Evolutionary conservation across 2,329 filamentous ascomycete species (phyloP), one percentile per base, ranked within the genome.

Genomic region (Cladosporium halotolerans): DNA sequence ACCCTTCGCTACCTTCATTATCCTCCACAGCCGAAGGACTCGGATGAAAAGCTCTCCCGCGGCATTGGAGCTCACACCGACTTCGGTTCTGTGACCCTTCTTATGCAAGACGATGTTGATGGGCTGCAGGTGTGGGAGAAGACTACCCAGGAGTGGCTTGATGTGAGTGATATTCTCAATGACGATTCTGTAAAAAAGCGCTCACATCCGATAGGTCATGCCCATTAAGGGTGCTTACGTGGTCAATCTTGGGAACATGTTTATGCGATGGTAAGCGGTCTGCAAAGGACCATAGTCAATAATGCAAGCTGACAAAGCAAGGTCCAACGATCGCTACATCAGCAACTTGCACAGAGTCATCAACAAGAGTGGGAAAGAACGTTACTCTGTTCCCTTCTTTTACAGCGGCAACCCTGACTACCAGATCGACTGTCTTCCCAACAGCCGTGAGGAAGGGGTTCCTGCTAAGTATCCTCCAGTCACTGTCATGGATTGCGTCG

Each of bases 341-440:
- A 78, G 74, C 60, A 79, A 73, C 45, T 63, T 79, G 3, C 80
- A 83, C 61, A 70, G 79, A 7, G 79, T 82, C 23, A 75, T 82
- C 57, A 81, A 81, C 67, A 70, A 70, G 41, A 74, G 72, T 2
- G 70, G 69, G 1, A 68, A 66, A 9, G 75, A 80, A 60, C 71
- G 80, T 36, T 82, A 80, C 61, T 79, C 75, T 6, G 69, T 82
- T n/a, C 77, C 79, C 0, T 76, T 81, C 48, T 82, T 81, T 63
- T 76, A 80, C 52, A 76, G 77, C 52, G 78, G 78, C 4, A 79
- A 80, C 64, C 67, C 76, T 5, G 75, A 79, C 39, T 68, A 59
- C 34, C 41, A 45, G 13, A 57, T 59, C 13, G 50, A 57, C 34
- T 52, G 49, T 16, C 42, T 52, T 33, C 49, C 49, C 10, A 53